Base-by-base conservation (phyloP, 768 basidiomycete genomes). In the Boletellus sp. region DNA sequence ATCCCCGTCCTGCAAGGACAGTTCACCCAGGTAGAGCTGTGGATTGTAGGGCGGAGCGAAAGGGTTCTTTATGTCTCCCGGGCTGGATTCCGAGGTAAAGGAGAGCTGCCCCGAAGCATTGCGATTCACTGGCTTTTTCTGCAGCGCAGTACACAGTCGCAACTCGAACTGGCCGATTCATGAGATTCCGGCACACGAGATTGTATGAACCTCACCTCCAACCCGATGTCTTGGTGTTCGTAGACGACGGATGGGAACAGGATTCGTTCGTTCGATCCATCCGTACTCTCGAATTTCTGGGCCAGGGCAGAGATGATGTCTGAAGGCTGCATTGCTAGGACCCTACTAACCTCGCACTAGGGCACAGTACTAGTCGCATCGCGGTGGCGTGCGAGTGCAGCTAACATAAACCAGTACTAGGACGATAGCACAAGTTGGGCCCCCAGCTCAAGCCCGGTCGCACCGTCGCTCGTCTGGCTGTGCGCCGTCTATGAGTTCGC, bases 31-130 rank as follows among this genome's bases (percentile, higher is more conserved):
- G 56, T 79, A 78, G 13, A 98, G 74, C 47, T 85, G 83, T 8
- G 78, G 74, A 42, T 81, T 81, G 63, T 94, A 96, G 5, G 94
- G 94, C 5, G 90, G 88, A n/a, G 77, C 71, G 66, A 98, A 95
- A 1, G 92, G 92, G 60, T 93, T 83, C 20, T 60, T 61, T 37
- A 72, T 73, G 37, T 61, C 51, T 11, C 55, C 43, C 3, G 24
- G 6, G 24, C 50, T 51, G n/a, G 62, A 39, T 38, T 66, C 62
- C 36, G 54, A 68, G 55, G 48, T 48, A 57, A 47, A 53, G 44
- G 49, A 60, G 53, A 51, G 63, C 19, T 67, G 65, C 46, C 72
- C 74, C 44, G 74, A 68, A 37, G 74, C 74, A 31, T 74, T 74
- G 24, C 75, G 74, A n/a, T 73, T 71, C 23, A 62, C 61, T 3